Evolutionary conservation across 192 early-diverging fungal genomes (phyloP), one percentile per base, ranked within the genome.

Genomic region (Spinellus fusiger): DNA sequence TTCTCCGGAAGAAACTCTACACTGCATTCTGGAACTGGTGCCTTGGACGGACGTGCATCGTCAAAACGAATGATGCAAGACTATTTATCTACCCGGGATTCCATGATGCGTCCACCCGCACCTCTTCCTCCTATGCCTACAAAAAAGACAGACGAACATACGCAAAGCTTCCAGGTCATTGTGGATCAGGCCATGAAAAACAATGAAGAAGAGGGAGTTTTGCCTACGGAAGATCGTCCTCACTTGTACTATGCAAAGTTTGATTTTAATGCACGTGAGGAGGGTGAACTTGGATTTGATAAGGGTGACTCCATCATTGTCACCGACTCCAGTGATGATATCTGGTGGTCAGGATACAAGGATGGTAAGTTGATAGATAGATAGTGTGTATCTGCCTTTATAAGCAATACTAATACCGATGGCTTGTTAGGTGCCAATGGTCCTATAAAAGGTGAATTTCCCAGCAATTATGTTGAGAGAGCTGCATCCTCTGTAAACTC

Each of bases 341-440:
- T 89, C 29, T 91, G 89, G 89, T 91, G 89, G 89, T 82, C 88
- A 79, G 89, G 89, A 13, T 81, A 84, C 20, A 80, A 82, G 59
- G 78, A 84, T n/a, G 61, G 76, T 23, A 52, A 79, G 80, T 68
- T 77, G 73, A 74, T 75, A 70, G 15, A 65, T 73, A 18, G 8
- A 34, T 9, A 22, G 25, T 56, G 54, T 22, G 16, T 37, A 29
- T 56, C 12, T 56, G 10, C 16, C 13, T 38, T 26, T 22, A 4
- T 16, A 25, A 23, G n/a, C 16, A 56, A 0, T 25, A 23, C 10
- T 56, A 12, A 37, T 26, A 35, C 10, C 26, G 3, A 38, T 38
- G 26, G 26, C 15, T 52, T 0, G n/a, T 52, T 56, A 56, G 54
- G 54, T 23, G 54, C 10, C 16, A 34, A 40, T 40, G 35, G 37